Evolutionary conservation across 768 basidiomycete species (phyloP), one percentile per base, ranked within the genome.

Genomic region (Gloeopeniophorella convolvens): DNA sequence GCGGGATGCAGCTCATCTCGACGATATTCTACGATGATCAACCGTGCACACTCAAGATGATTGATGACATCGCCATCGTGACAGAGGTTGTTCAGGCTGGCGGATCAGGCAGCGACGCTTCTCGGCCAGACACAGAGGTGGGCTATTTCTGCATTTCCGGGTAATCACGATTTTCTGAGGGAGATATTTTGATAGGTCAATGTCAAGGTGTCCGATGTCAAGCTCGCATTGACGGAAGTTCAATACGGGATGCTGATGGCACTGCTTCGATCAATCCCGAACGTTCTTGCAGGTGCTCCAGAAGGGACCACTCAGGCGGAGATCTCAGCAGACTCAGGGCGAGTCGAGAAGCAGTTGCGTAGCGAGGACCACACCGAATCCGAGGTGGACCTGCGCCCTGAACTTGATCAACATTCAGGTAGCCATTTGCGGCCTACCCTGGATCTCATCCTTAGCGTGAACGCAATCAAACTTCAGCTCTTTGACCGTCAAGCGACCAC

Each of bases 11-110:
- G 59, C 75, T 98, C 24, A 74, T 84, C 12, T 94, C 93, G 16
- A 78, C 74, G 33, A 40, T 64, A 27, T 68, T 87, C 34, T 68
- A 76, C 56, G 67, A 73, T 33, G 72, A 73, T 12, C 75, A 74
- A 53, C 54, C 70, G 11, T 74, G 78, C 15, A 70, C 66, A 1
- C 73, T 98, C 50, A 92, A 89, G 66, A 90, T 99, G 59, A 85
- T 99, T 28, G 90, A 96, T 57, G 88, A 95, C 61, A 92, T 96
- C 40, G 74, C 85, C 51, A 74, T 97, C 51, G 70, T 68, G 4
- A 78, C 85, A 8, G 77, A 84, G 21, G 67, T 93, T 43, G 65
- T 79, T 21, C 90, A 95, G 65, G 74, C 69, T 5, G 72, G 70
- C 40, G 71, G 70, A 12, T 72, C 80, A 34, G 73, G 87, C 59